Evolutionary conservation across 1,284 basidiomycete species (phyloP).

Genomic region (Cutaneotrichosporon mucoides): DNA sequence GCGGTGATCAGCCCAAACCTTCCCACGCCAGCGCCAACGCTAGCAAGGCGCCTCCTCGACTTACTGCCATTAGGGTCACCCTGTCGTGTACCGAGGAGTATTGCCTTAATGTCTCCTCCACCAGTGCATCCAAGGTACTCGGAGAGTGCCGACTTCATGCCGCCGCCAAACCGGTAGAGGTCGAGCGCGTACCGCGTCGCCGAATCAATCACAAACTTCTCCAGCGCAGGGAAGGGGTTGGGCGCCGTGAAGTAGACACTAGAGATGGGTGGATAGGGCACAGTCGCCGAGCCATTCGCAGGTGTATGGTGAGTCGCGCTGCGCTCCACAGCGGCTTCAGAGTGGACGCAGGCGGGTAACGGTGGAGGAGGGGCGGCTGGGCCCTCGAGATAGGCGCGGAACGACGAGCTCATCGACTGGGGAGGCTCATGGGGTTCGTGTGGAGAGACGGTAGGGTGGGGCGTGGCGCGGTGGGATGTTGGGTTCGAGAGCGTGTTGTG

Average conservation of each 20-base stretch:
- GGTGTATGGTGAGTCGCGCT: constrained; percentile 17
- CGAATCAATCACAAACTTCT: constrained; percentile 71
- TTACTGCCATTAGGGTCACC: constrained; percentile 89
- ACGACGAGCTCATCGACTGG: neutral
- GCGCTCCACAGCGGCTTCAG: neutral
- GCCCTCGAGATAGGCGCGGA: neutral
- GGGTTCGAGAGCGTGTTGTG: constrained; percentile 14
- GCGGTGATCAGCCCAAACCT: too few species aligned
- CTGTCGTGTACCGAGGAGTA: constrained; percentile 81
- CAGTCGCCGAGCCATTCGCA: constrained; percentile 20
- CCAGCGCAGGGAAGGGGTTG: constrained; percentile 79
- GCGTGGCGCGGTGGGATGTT: too few species aligned
- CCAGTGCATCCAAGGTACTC: constrained; percentile 61
- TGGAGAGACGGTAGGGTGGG: neutral
- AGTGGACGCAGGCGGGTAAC: constrained; percentile 8
- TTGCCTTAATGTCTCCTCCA: constrained; percentile 59
- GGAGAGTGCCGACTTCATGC: constrained; percentile 76
- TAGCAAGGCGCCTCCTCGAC: constrained; percentile 29
- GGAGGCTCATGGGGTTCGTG: neutral
- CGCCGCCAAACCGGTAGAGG: constrained; percentile 69
- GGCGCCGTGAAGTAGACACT: constrained; percentile 86
- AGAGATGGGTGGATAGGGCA: constrained; percentile 56
- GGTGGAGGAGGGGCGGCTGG: constrained; percentile 18
- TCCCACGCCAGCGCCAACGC: too few species aligned
- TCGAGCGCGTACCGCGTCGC: constrained; percentile 70